Conservation (phyloP, 2,329 filamentous ascomycete genomes). For the Apiospora sp. region DNA sequence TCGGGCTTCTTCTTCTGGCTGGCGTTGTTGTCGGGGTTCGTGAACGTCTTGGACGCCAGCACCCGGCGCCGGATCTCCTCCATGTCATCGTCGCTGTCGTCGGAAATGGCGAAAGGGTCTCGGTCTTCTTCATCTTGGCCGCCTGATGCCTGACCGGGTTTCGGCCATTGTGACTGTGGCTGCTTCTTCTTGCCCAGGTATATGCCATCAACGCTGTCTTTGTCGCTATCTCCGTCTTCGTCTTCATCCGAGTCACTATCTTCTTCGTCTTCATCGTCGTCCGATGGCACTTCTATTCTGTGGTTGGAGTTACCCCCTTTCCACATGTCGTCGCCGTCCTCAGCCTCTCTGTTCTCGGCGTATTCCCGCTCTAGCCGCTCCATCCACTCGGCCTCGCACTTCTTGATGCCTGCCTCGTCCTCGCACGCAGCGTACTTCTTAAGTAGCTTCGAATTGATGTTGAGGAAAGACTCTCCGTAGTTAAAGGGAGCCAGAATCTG, state of each 20-base stretch:
- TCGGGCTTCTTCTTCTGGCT: conserved; percentile 64
- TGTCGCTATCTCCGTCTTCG: conserved; percentile 53
- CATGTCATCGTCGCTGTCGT: conserved; percentile 83
- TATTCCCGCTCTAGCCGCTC: conserved; percentile 91
- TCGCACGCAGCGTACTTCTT: conserved; percentile 85
- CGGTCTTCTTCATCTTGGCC: conserved; percentile 53
- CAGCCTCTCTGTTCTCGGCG: conserved; percentile 75
- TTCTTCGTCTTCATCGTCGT: conserved; percentile 59
- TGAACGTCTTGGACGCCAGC: conserved; percentile 89
- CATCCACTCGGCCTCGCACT: conserved; percentile 87
- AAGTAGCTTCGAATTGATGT: conserved; percentile 86
- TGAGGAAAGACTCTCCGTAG: conserved; percentile 87
- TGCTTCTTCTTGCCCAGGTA: conserved; percentile 66
- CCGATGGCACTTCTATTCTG: conserved; percentile 59
- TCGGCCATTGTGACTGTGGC: conserved; percentile 42
- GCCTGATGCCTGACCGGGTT: conserved; percentile 38
- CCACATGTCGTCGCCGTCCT: conserved; percentile 80
- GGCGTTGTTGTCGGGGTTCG: conserved; percentile 59
- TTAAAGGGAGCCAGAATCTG: conserved; percentile 84
- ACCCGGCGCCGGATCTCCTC: conserved; percentile 89
- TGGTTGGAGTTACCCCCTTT: conserved; percentile 89
- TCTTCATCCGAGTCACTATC: conserved; percentile 50
- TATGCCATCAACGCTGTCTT: conserved; percentile 62
- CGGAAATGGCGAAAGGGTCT: conserved; percentile 80
- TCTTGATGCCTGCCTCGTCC: conserved; percentile 84